A percentile compares a stretch with the other conserved stretches of the same genome.
These are phyloP conservation scores for Nicotiana otophora DNA, from an alignment of 257 asterid genomes.

Conservation along the genomic window DNA sequence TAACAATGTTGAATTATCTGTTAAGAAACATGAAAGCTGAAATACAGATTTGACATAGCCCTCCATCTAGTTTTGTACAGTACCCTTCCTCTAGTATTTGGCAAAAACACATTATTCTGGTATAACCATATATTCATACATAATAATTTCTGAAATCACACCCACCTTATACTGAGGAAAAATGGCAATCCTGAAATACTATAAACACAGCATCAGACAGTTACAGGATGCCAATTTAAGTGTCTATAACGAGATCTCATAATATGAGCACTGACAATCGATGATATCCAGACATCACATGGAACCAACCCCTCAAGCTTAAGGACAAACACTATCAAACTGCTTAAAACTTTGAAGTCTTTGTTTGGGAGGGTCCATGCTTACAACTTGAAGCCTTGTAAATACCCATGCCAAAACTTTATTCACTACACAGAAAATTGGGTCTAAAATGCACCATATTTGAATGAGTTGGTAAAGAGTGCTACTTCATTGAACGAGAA, in stretches of 20 bases:
- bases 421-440: neutral
- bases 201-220: neutral
- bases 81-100: neutral
- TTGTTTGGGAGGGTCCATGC: neutral
- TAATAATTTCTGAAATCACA: neutral
- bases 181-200: neutral
- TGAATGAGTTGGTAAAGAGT: neutral
- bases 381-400: neutral
- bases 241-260: neutral
- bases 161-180: neutral
- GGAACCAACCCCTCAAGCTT: neutral
- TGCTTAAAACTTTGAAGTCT: neutral
- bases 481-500: neutral
- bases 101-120: neutral
- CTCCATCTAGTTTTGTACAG: neutral
- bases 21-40: constrained; percentile 1
- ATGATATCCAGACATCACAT: neutral
- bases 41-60: neutral
- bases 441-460: neutral
- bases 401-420: neutral
- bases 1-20: neutral
- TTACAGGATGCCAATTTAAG: neutral
- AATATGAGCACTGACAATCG: neutral
- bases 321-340: neutral
- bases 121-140: neutral